Evolutionary conservation across 2,329 filamentous ascomycete genomes (phyloP).

Genomic region (Sporothrix protearum): DNA sequence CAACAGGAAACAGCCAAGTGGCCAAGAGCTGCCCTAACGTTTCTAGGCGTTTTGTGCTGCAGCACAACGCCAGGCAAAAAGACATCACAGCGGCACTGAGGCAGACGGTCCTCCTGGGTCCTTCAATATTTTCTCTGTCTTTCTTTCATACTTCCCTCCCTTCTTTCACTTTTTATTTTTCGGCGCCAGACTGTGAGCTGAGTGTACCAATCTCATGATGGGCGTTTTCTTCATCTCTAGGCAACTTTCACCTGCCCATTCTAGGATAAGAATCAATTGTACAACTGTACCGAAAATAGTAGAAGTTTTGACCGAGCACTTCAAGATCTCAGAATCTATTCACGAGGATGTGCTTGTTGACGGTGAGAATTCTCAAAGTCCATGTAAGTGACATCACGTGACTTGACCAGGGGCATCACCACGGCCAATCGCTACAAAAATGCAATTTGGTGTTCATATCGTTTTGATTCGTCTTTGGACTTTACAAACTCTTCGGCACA

Average conservation of each 20-base stretch:
- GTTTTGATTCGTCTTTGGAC: too few species aligned
- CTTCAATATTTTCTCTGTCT: neutral
- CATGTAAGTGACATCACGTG: constrained; percentile 8
- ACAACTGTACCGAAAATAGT: neutral
- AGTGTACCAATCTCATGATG: neutral
- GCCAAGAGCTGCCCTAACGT: constrained; percentile 2
- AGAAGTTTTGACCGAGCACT: neutral
- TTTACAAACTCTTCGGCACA: neutral
- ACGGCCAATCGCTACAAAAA: neutral
- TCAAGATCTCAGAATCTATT: too few species aligned
- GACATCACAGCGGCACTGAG: neutral
- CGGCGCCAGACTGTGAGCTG: neutral
- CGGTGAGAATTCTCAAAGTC: neutral
- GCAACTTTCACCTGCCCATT: neutral
- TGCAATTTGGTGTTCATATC: neutral
- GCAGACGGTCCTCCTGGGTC: neutral
- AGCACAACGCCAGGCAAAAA: neutral
- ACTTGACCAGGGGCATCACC: neutral
- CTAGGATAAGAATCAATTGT: neutral
- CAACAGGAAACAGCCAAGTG: constrained; percentile 13
- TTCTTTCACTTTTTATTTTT: neutral
- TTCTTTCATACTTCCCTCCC: neutral
- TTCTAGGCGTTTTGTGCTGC: constrained; percentile 11
- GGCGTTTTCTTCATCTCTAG: neutral
- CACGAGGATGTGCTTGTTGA: too few species aligned